A percentile compares a stretch with the other conserved stretches of the same genome.
phyloP scores from a whole-genome alignment of 78 protist genomes.

The Polysphondylium violaceum region DNA sequence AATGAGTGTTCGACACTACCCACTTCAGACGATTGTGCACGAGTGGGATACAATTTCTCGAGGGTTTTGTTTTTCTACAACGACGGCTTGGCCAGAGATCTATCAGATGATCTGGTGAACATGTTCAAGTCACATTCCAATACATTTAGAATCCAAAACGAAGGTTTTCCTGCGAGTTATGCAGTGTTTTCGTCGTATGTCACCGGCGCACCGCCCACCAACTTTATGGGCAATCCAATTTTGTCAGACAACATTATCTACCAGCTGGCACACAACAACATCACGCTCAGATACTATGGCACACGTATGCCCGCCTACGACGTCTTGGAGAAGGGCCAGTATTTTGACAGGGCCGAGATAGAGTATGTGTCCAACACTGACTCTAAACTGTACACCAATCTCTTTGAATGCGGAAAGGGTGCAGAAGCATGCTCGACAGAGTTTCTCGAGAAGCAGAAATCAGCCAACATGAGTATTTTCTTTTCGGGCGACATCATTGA shows the following conservation, averaged over 20 bases:
- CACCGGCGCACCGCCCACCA: constrained; percentile 68
- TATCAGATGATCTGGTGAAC: constrained; percentile 21
- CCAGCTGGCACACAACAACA: constrained; percentile 9
- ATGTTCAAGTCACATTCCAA: constrained; percentile 14
- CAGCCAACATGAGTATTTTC: background rate
- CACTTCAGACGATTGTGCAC: background rate
- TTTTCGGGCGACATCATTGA: constrained; percentile 65
- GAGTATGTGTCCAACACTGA: constrained; percentile 3
- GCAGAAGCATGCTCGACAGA: constrained; percentile 4
- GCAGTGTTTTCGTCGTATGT: constrained; percentile 52
- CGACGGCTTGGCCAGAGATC: constrained; percentile 73
- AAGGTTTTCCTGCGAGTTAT: constrained; percentile 70
- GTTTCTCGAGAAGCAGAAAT: background rate
- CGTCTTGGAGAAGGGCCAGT: constrained; percentile 38
- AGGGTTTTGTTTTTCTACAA: constrained; percentile 49
- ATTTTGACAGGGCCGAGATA: constrained; percentile 1
- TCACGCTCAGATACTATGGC: constrained; percentile 19
- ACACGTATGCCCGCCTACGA: constrained; percentile 76
- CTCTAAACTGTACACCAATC: constrained; percentile 5
- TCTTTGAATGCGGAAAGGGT: constrained; percentile 8
- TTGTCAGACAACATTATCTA: constrained; percentile 27
- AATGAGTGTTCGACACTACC: constrained; percentile 6
- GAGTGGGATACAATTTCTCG: background rate
- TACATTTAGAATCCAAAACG: constrained; percentile 61
- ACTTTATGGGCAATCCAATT: constrained; percentile 63